phyloP scores from a whole-genome alignment of 805 yeast genomes.

The Cyberlindnera meyerae region DNA sequence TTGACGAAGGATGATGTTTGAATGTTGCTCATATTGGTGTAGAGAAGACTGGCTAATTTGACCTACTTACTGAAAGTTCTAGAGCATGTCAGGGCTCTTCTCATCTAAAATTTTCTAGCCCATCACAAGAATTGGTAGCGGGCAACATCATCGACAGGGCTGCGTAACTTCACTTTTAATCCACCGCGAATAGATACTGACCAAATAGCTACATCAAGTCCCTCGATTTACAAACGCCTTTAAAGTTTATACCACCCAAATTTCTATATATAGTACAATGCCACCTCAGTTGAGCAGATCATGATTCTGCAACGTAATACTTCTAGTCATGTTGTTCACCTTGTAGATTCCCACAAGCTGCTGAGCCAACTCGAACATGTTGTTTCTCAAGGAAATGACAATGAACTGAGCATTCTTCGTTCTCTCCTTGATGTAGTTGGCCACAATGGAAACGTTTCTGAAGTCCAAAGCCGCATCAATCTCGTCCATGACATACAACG shows the following conservation, averaged over 20 bases:
- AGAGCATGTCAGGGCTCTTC: too few species aligned
- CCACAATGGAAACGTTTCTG: conserved; percentile 94
- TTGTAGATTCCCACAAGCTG: conserved; percentile 95
- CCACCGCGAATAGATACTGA: too few species aligned
- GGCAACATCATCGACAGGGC: neutral
- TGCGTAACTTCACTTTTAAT: too few species aligned
- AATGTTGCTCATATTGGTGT: conserved; percentile 23
- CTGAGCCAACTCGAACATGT: conserved; percentile 96
- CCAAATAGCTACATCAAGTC: too few species aligned
- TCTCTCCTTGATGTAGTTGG: conserved; percentile 91
- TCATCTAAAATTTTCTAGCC: neutral
- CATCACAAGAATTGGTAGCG: neutral
- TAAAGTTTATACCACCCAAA: too few species aligned
- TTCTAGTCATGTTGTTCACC: conserved; percentile 82
- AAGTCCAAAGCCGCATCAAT: conserved; percentile 98
- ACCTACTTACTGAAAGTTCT: too few species aligned
- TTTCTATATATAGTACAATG: too few species aligned
- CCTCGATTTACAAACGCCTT: too few species aligned
- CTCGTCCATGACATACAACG: conserved; percentile 97
- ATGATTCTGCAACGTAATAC: conserved; percentile 70
- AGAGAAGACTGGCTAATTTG: too few species aligned
- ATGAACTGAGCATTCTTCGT: conserved; percentile 96
- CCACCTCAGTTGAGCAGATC: conserved; percentile 33
- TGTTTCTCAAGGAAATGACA: conserved; percentile 90
- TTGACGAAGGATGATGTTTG: conserved; percentile 58